These are phyloP conservation scores for Gracilaria gracilis DNA, from an alignment of 23 red algal species.

Conservation along the genomic window DNA sequence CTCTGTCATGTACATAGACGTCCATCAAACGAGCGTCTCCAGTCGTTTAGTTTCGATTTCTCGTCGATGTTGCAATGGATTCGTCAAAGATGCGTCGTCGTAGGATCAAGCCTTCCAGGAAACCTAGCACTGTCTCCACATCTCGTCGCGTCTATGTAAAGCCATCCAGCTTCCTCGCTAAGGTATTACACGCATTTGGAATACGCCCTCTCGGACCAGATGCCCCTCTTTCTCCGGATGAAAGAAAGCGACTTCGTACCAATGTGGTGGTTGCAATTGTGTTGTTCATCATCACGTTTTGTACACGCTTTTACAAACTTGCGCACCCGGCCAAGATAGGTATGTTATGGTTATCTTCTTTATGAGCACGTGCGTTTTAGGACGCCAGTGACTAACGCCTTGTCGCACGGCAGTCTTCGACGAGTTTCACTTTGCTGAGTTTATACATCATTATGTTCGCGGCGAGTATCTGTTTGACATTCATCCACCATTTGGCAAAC, in stretches of 20 bases:
- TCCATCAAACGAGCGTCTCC: neutral
- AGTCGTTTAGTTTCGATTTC: neutral
- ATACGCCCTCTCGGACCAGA: constrained; percentile 32
- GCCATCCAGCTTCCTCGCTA: neutral
- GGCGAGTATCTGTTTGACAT: constrained; percentile 97
- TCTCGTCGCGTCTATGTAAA: neutral
- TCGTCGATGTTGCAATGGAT: neutral
- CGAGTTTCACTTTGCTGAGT: constrained; percentile 94
- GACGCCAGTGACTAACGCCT: neutral
- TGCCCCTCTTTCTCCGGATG: constrained; percentile 3
- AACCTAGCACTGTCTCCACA: neutral
- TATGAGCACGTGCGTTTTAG: neutral
- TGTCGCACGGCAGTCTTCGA: constrained; percentile 77
- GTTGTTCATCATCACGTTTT: constrained; percentile 55
- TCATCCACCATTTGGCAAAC: constrained; percentile 94
- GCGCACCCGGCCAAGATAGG: constrained; percentile 72
- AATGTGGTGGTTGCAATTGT: constrained; percentile 31
- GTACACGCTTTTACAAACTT: constrained; percentile 77
- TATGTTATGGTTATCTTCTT: neutral
- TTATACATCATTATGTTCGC: constrained; percentile 77
- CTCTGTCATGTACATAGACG: neutral
- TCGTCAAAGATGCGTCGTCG: neutral
- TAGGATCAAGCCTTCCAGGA: neutral
- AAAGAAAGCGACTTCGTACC: neutral
- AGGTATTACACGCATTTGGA: constrained; percentile 19